phyloP scores from a whole-genome alignment of 495 filamentous ascomycete species.

The Talaromyces adpressus region DNA sequence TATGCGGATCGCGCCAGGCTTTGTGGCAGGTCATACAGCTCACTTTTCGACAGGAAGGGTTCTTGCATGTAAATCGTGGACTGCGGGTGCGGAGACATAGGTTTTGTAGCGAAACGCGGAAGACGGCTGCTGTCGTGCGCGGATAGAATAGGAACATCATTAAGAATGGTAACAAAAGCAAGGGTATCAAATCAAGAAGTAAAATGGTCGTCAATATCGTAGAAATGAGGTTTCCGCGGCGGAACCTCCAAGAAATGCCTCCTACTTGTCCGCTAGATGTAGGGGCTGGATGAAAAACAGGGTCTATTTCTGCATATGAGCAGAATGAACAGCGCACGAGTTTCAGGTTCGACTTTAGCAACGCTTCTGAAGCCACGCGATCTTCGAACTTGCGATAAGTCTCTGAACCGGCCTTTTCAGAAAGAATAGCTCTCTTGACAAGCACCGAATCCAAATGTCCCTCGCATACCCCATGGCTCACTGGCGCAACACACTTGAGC shows the following conservation, averaged over 20 bases:
- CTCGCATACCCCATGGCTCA: slow-evolving; percentile 54
- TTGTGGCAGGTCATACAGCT: slow-evolving; percentile 75
- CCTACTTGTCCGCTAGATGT: slow-evolving; percentile 1
- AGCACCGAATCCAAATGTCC: slow-evolving; percentile 62
- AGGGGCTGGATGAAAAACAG: slow-evolving; percentile 55
- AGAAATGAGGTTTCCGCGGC: slow-evolving; percentile 38
- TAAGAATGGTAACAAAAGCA: slow-evolving; percentile 44
- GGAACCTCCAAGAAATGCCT: slow-evolving; percentile 39
- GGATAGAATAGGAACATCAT: slow-evolving; percentile 34
- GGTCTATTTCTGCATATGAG: slow-evolving; percentile 80
- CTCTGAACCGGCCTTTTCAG: slow-evolving; percentile 60
- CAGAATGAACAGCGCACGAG: slow-evolving; percentile 87
- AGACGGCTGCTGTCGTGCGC: slow-evolving; percentile 29
- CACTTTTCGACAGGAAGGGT: slow-evolving; percentile 52
- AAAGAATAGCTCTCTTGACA: slow-evolving; percentile 62
- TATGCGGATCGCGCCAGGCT: slow-evolving; percentile 60
- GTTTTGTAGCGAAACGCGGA: slow-evolving; percentile 50
- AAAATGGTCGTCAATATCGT: slow-evolving; percentile 28
- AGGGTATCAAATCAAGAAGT: slow-evolving; percentile 43
- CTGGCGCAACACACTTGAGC: slow-evolving; percentile 73
- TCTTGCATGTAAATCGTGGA: slow-evolving; percentile 66
- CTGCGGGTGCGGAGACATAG: slow-evolving; percentile 58
- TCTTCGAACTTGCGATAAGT: slow-evolving; percentile 67
- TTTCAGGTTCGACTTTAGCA: slow-evolving; percentile 64
- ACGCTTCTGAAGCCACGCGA: slow-evolving; percentile 61